Conservation (phyloP, 495 filamentous ascomycete species). For the Astrothelium macrocarpum region DNA sequence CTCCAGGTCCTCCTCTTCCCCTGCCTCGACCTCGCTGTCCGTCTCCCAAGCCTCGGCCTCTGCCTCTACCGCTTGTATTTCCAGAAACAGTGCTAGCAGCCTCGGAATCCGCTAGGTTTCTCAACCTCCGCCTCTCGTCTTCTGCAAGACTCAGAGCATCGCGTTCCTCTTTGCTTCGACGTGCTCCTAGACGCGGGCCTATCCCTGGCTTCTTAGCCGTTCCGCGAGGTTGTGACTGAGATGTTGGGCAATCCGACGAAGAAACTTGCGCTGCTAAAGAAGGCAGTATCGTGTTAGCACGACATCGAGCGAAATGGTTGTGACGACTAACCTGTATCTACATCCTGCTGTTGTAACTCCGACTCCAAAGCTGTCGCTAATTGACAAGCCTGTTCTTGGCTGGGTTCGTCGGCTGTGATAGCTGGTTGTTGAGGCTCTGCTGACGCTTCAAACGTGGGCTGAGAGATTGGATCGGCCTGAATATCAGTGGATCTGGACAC, state of each 20-base stretch:
- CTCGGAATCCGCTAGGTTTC: background rate
- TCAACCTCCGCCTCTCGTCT: background rate
- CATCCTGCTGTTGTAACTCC: background rate
- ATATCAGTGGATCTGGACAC: background rate
- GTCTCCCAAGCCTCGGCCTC: background rate
- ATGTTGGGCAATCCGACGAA: background rate
- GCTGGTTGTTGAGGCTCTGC: background rate
- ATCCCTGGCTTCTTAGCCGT: background rate
- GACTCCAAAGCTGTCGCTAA: background rate
- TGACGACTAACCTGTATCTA: background rate
- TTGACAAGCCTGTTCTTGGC: background rate
- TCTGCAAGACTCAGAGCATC: background rate
- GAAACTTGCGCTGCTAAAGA: background rate
- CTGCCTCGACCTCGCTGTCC: constrained; percentile 1
- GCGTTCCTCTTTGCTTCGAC: constrained; percentile 1
- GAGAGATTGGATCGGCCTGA: background rate
- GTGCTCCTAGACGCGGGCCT: background rate
- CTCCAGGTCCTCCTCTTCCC: constrained; percentile 18
- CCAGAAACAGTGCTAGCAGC: background rate
- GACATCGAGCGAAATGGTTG: background rate
- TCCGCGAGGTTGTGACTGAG: background rate
- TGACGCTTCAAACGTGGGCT: background rate
- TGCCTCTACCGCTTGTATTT: background rate
- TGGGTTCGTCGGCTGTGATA: background rate
- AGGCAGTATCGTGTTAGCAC: background rate